Base-by-base conservation (phyloP, 768 basidiomycete genomes). In the Termitomyces sp. region DNA sequence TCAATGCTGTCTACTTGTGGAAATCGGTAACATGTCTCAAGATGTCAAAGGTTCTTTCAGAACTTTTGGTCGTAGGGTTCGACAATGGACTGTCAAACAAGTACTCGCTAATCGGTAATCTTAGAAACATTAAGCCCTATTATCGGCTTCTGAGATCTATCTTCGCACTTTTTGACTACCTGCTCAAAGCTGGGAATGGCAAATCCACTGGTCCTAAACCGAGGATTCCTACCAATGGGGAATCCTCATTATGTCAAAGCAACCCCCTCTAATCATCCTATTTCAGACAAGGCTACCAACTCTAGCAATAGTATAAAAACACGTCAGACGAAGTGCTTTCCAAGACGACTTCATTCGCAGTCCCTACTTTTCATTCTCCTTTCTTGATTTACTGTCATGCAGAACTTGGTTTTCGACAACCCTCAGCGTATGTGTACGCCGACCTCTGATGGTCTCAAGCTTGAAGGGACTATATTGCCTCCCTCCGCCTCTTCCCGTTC, bases 51-150 rank as follows among this genome's bases (percentile, higher is more conserved):
- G 55, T 68, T 58, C 61, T 61, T 65, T 66, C 56, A 64, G 63
- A 62, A 58, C 63, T 62, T 62, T 57, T 24, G 58, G 53, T 45
- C 51, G 28, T 47, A 62, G 44, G 55, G 54, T 61, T 64, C 60
- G 61, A 64, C 58, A 61, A 60, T 58, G 57, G 50, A 48, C 53
- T 68, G 64, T 64, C 66, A 68, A 65, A 63, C 57, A 63, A 63
- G 68, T 67, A 67, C 62, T 73, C 71, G 70, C 70, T 61, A 72
- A 75, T 73, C 74, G 56, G 56, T 52, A 51, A 63, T 63, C 71
- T 65, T 13, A 38, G 47, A 28, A 38, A 53, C 36, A 40, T 52
- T 10, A 38, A 38, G 61, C 63, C 63, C 66, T 68, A 61, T 66
- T 64, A 65, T 67, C 63, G 64, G 64, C 56, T 58, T 48, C 56